A percentile compares a stretch with the other conserved stretches of the same genome.
Conservation (phyloP, 1,284 basidiomycete species). For the Meripilus lineatus region DNA sequence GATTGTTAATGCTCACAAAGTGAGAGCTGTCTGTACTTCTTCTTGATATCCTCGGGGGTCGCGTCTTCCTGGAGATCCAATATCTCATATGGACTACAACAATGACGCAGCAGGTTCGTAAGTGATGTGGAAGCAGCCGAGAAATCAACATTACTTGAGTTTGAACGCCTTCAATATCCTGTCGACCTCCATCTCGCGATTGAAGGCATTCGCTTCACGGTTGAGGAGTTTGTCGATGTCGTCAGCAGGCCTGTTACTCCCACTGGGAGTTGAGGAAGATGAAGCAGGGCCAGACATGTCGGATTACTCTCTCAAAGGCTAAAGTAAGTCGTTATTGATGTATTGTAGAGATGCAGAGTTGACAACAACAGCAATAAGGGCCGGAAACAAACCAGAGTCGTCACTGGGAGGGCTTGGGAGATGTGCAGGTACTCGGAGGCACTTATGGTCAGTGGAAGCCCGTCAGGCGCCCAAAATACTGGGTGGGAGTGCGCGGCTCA, state of each 20-base stretch:
- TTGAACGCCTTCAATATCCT: conserved; percentile 82
- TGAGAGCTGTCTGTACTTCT: conserved; percentile 75
- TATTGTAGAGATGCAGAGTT: no score
- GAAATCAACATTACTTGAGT: conserved; percentile 59
- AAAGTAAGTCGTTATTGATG: no score
- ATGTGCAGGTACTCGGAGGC: no score
- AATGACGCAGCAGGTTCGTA: conserved; percentile 3
- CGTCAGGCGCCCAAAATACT: no score
- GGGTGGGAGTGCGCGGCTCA: no score
- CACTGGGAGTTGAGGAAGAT: conserved; percentile 15
- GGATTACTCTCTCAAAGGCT: conserved; percentile 1
- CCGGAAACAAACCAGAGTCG: no score
- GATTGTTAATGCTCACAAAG: conserved; percentile 61
- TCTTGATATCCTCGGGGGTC: conserved; percentile 72
- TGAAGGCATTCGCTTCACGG: conserved; percentile 77
- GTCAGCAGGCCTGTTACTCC: conserved; percentile 21
- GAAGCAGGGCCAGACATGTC: conserved; percentile 24
- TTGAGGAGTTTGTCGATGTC: conserved; percentile 73
- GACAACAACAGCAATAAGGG: no score
- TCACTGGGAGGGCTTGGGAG: no score
- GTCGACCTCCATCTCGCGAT: conserved; percentile 80
- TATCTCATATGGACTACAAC: conserved; percentile 69
- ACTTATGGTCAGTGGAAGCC: no score
- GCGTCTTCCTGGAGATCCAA: conserved; percentile 62
- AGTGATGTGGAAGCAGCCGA: background rate